Base-by-base conservation (phyloP, 768 basidiomycete species). In the Tephrocybe rancida region DNA sequence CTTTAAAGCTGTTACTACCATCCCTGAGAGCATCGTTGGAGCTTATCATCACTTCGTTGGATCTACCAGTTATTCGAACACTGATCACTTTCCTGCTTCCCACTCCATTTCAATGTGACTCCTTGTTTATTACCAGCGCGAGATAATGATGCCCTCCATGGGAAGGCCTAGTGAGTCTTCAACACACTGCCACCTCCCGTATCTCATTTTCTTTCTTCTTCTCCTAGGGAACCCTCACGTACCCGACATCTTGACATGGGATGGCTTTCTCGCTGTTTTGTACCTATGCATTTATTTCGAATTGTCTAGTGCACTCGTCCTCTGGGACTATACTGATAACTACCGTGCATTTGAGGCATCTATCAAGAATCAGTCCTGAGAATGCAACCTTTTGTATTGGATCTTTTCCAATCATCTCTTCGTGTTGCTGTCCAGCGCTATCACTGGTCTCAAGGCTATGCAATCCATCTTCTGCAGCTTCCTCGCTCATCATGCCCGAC, bases 1-100 rank as follows among this genome's bases (percentile, higher is more conserved):
- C 44, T 62, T 49, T 38, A 54, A 57, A 29, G 8, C 48, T 10
- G 39, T 44, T 4, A 14, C 25, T n/a, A 44, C 26, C 13, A 5
- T 44, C n/a, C 24, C 14, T 16, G 25, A 44, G 4, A 26, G 3
- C 5, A 29, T 44, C 29, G 44, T 44, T 27, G 44, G 44, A 25
- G 5, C 18, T 8, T 44, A 44, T 25, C 44, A 44, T 25, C 44
- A 44, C 16, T 44, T 26, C n/a, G 4, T 44, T 44, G 26, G 35
- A 16, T 16, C 35, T 9, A 16, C 10, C 35, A 16, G 7, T 16
- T 16, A 37, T 8, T 30, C 29, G 11, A 37, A 37, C 16, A 16
- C 35, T 5, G 35, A 8, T 16, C 35, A 37, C 14, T 8, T 9
- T 16, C 16, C 35, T 37, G 35, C 35, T 4, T 37, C 35, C 35